phyloP scores from a whole-genome alignment of 2,329 filamentous ascomycete genomes.

The Clarireedia paspali region DNA sequence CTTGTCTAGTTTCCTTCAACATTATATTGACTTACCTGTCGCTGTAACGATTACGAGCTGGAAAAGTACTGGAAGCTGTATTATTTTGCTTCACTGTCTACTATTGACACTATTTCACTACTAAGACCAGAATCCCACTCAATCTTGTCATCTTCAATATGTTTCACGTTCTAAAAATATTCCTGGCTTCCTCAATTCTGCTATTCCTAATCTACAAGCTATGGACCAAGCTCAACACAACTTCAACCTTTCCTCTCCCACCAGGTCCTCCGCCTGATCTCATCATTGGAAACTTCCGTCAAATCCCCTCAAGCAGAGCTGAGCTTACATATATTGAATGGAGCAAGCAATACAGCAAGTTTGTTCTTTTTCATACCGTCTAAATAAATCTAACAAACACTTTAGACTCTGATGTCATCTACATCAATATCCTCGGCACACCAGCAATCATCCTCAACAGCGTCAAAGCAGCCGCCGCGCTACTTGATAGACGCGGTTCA shows the following conservation, averaged over 20 bases:
- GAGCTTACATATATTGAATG: slow-evolving; percentile 13
- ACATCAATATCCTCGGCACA: slow-evolving; percentile 22
- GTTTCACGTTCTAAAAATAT: background rate
- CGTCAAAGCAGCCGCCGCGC: slow-evolving; percentile 33
- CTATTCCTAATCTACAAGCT: background rate
- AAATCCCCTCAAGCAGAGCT: slow-evolving; percentile 10
- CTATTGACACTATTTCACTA: too few species aligned
- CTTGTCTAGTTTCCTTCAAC: too few species aligned
- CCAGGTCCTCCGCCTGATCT: slow-evolving; percentile 13
- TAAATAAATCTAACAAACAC: background rate
- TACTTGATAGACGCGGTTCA: slow-evolving; percentile 37
- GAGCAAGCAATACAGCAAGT: slow-evolving; percentile 16
- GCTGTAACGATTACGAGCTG: too few species aligned
- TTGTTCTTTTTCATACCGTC: background rate
- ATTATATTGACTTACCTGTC: too few species aligned
- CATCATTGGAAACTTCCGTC: slow-evolving; percentile 14
- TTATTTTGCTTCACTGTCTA: too few species aligned
- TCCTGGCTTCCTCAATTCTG: background rate
- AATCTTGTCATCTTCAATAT: too few species aligned
- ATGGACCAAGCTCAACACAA: background rate
- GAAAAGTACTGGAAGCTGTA: too few species aligned
- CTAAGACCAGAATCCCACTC: too few species aligned
- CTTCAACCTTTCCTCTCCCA: slow-evolving; percentile 4
- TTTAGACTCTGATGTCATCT: slow-evolving; percentile 23
- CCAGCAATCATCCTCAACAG: slow-evolving; percentile 38